Conservation (phyloP, 2,329 filamentous ascomycete genomes). For the Coniella lustricola region DNA sequence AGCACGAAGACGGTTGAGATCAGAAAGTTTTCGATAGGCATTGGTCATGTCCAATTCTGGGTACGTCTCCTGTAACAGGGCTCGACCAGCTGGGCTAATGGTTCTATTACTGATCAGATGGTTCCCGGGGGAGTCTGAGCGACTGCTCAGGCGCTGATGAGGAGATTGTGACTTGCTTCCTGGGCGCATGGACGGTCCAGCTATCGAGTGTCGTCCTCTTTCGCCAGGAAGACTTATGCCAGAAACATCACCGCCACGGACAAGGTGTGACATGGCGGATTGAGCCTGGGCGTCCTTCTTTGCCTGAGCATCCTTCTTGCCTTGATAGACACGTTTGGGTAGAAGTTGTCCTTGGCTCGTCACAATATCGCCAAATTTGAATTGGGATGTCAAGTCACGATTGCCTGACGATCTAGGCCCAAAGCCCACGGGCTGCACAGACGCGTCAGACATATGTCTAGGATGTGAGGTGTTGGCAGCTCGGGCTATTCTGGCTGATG, state of each 20-base stretch:
- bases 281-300: constrained; percentile 25
- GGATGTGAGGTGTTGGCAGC: constrained; percentile 28
- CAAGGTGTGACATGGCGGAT: constrained; percentile 43
- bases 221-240: constrained; percentile 39
- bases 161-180: constrained; percentile 49
- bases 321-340: constrained; percentile 46
- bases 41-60: constrained; percentile 59
- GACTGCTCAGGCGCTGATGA: constrained; percentile 40
- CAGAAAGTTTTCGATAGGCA: constrained; percentile 64
- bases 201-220: constrained; percentile 34
- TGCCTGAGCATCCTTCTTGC: no score
- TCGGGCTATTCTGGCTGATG: constrained; percentile 29
- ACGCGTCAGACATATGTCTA: constrained; percentile 51
- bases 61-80: constrained; percentile 48
- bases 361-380: constrained; percentile 55
- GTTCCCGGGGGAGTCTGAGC: constrained; percentile 40
- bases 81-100: constrained; percentile 32
- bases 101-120: constrained; percentile 24
- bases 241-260: constrained; percentile 44
- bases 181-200: constrained; percentile 25
- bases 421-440: constrained; percentile 40
- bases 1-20: constrained; percentile 60
- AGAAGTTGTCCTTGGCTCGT: constrained; percentile 42
- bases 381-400: constrained; percentile 43
- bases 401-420: constrained; percentile 30